Evolutionary conservation across 2,329 filamentous ascomycete species (phyloP).

Genomic region (Curvularia eragrostidis): DNA sequence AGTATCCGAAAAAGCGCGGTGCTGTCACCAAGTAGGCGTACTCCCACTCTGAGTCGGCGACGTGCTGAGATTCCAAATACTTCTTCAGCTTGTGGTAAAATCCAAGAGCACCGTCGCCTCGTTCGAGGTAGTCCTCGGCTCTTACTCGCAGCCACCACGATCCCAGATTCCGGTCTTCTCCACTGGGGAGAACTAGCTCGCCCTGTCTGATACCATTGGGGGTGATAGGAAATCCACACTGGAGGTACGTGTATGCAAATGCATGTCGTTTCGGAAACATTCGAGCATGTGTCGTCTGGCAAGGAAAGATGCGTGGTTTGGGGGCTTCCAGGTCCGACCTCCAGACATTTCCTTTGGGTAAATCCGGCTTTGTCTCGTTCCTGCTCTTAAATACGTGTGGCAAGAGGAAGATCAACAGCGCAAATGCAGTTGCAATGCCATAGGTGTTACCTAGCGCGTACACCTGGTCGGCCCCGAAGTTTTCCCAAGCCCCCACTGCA

Average conservation of each 20-base stretch:
- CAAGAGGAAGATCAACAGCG: conserved; percentile 12
- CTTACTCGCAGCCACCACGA: conserved; percentile 66
- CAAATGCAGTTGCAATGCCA: conserved; percentile 21
- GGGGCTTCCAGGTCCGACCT: conserved; percentile 29
- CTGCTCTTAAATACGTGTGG: conserved; percentile 2
- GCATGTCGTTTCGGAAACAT: conserved; percentile 71
- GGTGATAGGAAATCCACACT: conserved; percentile 71
- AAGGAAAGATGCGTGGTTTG: conserved; percentile 64
- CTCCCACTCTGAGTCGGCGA: conserved; percentile 67
- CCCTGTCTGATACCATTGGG: conserved; percentile 56
- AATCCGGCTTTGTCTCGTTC: not conserved
- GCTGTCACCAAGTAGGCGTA: conserved; percentile 75
- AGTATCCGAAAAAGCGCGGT: conserved; percentile 71
- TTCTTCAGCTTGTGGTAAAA: conserved; percentile 68
- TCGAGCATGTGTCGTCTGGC: conserved; percentile 68
- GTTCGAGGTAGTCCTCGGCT: conserved; percentile 66
- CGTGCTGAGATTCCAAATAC: conserved; percentile 65
- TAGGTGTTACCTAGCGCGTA: conserved; percentile 13
- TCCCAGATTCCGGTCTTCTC: conserved; percentile 39
- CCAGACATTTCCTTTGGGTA: not conserved
- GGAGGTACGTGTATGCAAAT: conserved; percentile 74
- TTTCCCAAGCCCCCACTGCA: conserved; percentile 21
- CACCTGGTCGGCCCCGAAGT: conserved; percentile 6
- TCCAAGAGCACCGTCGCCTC: conserved; percentile 60
- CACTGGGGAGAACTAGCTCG: conserved; percentile 24